A percentile compares a stretch with the other conserved stretches of the same genome.
These are phyloP conservation scores for Eucalyptus brandiana DNA, from an alignment of 345 rosid genomes.

Conservation along the genomic window DNA sequence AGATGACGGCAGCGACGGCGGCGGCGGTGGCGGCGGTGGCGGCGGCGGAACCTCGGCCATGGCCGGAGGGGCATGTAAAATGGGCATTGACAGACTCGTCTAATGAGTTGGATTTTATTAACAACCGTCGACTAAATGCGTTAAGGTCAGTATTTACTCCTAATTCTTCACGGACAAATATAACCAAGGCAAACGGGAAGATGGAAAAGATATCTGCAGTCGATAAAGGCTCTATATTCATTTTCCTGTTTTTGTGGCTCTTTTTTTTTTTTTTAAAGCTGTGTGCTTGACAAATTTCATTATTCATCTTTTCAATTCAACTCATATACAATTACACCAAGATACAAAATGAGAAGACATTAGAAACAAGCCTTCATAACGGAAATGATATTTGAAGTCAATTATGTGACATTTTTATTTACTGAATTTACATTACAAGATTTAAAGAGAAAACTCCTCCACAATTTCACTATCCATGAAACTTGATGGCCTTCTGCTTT, in stretches of 20 bases:
- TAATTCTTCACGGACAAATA: too few species aligned
- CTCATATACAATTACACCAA: background rate
- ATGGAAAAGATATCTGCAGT: too few species aligned
- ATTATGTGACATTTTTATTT: background rate
- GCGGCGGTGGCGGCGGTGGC: background rate
- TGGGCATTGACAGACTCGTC: too few species aligned
- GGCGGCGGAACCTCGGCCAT: too few species aligned
- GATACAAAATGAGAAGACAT: background rate
- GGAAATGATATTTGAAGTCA: background rate
- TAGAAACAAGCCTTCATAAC: too few species aligned
- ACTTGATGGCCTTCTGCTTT: background rate
- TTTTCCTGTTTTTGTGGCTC: background rate
- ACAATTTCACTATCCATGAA: background rate
- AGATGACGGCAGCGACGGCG: background rate
- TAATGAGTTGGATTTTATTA: too few species aligned
- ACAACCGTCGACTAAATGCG: too few species aligned
- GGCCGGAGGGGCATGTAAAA: too few species aligned
- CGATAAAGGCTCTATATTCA: background rate
- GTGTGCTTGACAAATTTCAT: background rate
- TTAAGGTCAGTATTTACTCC: too few species aligned
- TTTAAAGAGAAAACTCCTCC: background rate
- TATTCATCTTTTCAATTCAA: background rate
- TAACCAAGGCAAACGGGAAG: too few species aligned
- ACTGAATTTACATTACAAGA: background rate
- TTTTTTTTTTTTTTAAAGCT: background rate